Conservation (phyloP, 1,139 yeast species). For the Yamadazyma blattariae region DNA sequence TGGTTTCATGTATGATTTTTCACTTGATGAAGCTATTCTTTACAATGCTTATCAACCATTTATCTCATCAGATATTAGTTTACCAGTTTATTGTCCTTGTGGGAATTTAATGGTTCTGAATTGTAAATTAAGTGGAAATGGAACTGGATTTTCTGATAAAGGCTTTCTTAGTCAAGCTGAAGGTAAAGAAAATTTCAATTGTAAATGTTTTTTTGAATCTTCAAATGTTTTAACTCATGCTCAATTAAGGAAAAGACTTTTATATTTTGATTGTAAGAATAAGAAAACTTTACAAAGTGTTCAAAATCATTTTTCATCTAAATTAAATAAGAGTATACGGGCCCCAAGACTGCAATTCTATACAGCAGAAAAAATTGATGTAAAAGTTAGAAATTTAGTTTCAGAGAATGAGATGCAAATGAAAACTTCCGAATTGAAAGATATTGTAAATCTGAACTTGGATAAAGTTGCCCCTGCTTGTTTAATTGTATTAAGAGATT, state of each 20-base stretch:
- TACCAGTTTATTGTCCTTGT: slow-evolving; percentile 1
- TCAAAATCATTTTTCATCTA: background rate
- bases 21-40: too few species aligned
- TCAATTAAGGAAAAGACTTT: slow-evolving; percentile 1
- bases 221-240: slow-evolving; percentile 1
- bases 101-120: background rate
- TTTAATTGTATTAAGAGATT: slow-evolving; percentile 1
- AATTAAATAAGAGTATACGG: background rate
- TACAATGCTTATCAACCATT: too few species aligned
- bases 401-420: background rate
- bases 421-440: background rate
- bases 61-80: too few species aligned
- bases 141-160: slow-evolving; percentile 4
- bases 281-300: background rate
- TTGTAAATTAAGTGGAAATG: background rate
- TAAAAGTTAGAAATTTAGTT: background rate
- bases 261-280: slow-evolving; percentile 2
- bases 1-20: too few species aligned
- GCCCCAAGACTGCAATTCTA: too few species aligned
- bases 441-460: slow-evolving; percentile 8
- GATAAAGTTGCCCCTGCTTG: slow-evolving; percentile 10
- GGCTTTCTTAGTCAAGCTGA: slow-evolving; percentile 1
- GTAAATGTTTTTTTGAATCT: background rate
- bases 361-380: background rate
- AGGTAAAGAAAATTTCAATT: too few species aligned